Base-by-base conservation (phyloP, 73 alveolate genomes). In the Stentor roeselii region DNA sequence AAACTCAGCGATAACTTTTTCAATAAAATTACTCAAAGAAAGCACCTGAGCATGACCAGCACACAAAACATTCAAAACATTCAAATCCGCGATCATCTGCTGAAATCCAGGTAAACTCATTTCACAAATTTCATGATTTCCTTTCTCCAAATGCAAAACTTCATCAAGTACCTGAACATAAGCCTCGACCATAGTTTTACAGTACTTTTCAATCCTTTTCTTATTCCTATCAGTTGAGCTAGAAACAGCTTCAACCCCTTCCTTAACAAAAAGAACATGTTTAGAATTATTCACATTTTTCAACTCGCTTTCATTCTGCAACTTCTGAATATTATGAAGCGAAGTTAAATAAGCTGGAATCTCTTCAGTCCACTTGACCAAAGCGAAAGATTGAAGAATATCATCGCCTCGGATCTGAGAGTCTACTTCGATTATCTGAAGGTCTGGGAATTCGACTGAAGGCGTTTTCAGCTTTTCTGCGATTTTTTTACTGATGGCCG, bases 221-320 rank as follows among this genome's bases (percentile, higher is more conserved):
- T 36, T 14, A 2, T 67, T 67, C 2, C 80, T 67, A 32, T 67
- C 80, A 21, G 80, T 67, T 30, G 80, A 21, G 41, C 80, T 67
- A 0, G 80, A 36, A 67, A 67, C 80, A 67, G 80, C 11, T 32
- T 67, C 80, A 1, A 67, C 41, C 21, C 80, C 80, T 67, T 67
- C 80, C 34, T 67, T 67, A 32, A 67, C 34, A 67, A 32, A 21
- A 21, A 14, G 37, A 40, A n/a, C 27, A 32, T 67, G 80, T 32
- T 67, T 67, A 1, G 14, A 1, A 2, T 67, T 67, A 1, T 30
- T 27, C 21, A 32, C 80, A 14, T 34, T n/a, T 2, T 67, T 67
- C 14, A 67, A n/a, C 34, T 67, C 80, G 2, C 34, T 40, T 30
- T 36, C 15, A 0, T 36, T 30, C 80, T 67, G 80, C 0, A 67